A percentile compares a stretch with the other conserved stretches of the same genome.
Evolutionary conservation across 768 basidiomycete species (phyloP).

Genomic region (Gloeophyllum trabeum): DNA sequence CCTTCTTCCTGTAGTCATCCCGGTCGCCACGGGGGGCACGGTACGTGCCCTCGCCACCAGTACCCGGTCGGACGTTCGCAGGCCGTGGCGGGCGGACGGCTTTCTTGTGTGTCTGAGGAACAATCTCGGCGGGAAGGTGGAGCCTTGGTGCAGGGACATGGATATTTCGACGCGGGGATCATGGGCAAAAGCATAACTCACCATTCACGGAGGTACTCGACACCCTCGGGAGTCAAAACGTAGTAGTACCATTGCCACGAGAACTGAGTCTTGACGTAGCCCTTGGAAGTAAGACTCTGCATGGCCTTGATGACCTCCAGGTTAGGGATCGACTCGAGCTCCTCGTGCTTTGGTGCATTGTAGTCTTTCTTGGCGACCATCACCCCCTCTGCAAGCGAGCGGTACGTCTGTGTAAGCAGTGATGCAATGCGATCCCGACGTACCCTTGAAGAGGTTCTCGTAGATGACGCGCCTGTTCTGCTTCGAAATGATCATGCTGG

Average conservation of each 20-base stretch:
- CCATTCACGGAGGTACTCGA: conserved; percentile 94
- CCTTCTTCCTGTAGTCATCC: conserved; percentile 89
- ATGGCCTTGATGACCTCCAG: conserved; percentile 64
- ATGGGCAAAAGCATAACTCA: conserved; percentile 10
- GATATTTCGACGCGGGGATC: too few species aligned
- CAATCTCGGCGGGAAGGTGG: conserved; percentile 91
- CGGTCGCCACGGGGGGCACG: conserved; percentile 82
- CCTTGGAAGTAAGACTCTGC: conserved; percentile 58
- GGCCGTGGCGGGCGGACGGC: conserved; percentile 81
- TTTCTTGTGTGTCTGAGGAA: conserved; percentile 97
- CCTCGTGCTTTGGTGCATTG: conserved; percentile 95
- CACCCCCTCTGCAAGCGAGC: conserved; percentile 69
- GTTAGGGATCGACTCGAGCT: conserved; percentile 58
- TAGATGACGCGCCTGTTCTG: conserved; percentile 92
- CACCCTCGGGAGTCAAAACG: conserved; percentile 90
- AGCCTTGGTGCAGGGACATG: conserved; percentile 39
- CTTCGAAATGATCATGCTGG: conserved; percentile 95
- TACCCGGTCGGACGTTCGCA: conserved; percentile 55
- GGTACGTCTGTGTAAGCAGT: not conserved
- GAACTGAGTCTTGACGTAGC: conserved; percentile 97
- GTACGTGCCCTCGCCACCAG: conserved; percentile 68
- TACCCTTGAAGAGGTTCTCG: conserved; percentile 99
- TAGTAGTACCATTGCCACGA: conserved; percentile 99
- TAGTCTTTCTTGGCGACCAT: conserved; percentile 99
- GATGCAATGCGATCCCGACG: conserved; percentile 14